Conservation (phyloP, 768 basidiomycete species). For the Trametopsis cervina region DNA sequence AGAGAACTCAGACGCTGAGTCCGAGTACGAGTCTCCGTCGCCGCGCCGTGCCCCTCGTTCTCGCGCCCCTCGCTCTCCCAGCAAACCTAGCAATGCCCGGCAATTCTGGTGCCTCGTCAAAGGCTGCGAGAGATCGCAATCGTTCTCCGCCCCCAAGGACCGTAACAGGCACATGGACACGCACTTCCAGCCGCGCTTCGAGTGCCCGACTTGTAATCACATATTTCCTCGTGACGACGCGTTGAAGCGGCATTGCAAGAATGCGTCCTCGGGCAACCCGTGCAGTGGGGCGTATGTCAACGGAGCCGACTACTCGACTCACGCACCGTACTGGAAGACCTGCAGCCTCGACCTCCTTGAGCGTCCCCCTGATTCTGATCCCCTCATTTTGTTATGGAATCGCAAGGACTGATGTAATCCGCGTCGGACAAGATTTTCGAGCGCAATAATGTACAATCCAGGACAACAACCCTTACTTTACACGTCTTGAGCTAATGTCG, state of each 20-base stretch:
- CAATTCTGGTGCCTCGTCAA: not conserved
- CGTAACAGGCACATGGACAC: slow-evolving; percentile 6
- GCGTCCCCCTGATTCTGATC: slow-evolving; percentile 9
- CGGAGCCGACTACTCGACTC: not conserved
- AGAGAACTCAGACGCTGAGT: not conserved
- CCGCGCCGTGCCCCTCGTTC: not conserved
- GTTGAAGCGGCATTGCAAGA: not conserved
- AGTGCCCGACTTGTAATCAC: not conserved
- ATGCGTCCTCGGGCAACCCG: no score
- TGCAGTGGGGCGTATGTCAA: not conserved
- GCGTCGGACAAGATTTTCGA: no score
- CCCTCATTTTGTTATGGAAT: not conserved
- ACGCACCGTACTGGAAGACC: not conserved
- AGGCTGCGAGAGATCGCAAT: not conserved
- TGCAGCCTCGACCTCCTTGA: not conserved
- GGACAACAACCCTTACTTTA: no score
- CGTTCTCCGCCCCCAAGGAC: not conserved
- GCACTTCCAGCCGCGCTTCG: not conserved
- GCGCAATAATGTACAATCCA: no score
- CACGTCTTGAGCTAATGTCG: no score
- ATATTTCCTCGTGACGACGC: not conserved
- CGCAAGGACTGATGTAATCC: not conserved
- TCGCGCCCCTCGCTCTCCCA: not conserved
- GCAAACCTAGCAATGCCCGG: not conserved
- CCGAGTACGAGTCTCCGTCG: not conserved